phyloP scores from a whole-genome alignment of 352 stramenopile genomes.

The Phytophthora hybrid region DNA sequence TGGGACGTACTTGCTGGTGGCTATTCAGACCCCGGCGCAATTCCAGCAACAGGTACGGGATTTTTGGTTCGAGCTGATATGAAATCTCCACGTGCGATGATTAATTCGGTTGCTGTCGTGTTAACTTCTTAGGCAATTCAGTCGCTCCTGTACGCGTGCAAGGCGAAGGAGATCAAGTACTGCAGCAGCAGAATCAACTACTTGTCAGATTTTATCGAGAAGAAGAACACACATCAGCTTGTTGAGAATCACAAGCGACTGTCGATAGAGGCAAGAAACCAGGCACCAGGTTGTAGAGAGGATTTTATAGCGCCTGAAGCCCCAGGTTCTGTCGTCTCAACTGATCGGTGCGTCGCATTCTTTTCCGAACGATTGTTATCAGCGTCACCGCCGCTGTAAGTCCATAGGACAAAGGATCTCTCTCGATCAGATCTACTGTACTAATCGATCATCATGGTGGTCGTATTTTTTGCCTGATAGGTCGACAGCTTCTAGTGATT shows the following conservation, averaged over 20 bases:
- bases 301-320: constrained; percentile 6
- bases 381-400: constrained; percentile 23
- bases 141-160: constrained; percentile 81
- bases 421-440: constrained; percentile 1
- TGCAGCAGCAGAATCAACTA: constrained; percentile 39
- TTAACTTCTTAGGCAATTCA: constrained; percentile 65
- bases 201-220: constrained; percentile 41
- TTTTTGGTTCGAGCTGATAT: background rate
- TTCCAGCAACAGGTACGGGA: constrained; percentile 70
- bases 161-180: constrained; percentile 77
- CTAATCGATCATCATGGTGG: background rate
- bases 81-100: background rate
- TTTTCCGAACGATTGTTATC: constrained; percentile 1
- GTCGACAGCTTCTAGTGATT: constrained; percentile 48
- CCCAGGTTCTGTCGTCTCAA: background rate
- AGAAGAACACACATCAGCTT: constrained; percentile 1
- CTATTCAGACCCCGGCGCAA: constrained; percentile 61
- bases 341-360: background rate
- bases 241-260: constrained; percentile 8
- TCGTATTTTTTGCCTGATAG: constrained; percentile 18
- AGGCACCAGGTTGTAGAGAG: constrained; percentile 17
- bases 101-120: background rate
- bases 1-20: constrained; percentile 63
- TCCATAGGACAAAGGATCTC: background rate
- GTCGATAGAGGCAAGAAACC: constrained; percentile 1